A percentile compares a stretch with the other conserved stretches of the same genome.
Evolutionary conservation across 176 grass and related monocot species (phyloP).

Genomic region (Chrysopogon serrulatus): DNA sequence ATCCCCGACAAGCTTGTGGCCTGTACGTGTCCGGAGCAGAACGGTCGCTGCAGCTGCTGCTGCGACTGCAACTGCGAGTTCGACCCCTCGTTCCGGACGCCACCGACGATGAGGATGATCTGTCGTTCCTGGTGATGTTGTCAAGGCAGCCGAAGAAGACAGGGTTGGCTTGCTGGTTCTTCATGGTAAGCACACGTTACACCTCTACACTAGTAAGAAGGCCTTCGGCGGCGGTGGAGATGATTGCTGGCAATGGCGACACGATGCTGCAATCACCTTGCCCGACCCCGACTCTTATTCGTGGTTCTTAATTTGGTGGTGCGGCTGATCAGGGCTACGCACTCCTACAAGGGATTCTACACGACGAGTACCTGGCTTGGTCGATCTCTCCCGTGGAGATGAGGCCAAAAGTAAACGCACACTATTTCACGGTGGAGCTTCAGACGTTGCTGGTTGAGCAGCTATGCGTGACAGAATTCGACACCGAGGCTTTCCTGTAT

Average conservation of each 20-base stretch:
- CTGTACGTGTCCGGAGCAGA: no score
- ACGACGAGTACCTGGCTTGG: not conserved
- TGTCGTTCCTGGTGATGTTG: no score
- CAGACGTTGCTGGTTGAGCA: not conserved
- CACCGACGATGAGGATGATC: no score
- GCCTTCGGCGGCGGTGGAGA: not conserved
- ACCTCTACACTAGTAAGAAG: not conserved
- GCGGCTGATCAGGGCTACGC: not conserved
- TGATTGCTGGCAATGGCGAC: not conserved
- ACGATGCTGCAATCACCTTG: not conserved
- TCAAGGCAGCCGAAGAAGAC: not conserved
- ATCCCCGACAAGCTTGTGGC: not conserved
- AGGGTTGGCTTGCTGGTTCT: constrained; percentile 1
- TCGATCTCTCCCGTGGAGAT: accelerated
- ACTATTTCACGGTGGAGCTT: not conserved
- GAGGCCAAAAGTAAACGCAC: not conserved
- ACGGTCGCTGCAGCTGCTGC: no score
- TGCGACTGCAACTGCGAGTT: no score
- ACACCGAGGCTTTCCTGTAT: not conserved
- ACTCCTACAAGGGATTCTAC: not conserved
- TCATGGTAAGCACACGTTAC: not conserved
- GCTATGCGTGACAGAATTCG: not conserved
- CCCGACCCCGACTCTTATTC: no score
- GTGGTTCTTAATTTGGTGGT: not conserved
- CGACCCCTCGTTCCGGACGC: no score